Percentiles rank a stretch among this genome's conserved stretches.
phyloP scores from a whole-genome alignment of 2,329 filamentous ascomycete species.

The Cladosporium sp. region DNA sequence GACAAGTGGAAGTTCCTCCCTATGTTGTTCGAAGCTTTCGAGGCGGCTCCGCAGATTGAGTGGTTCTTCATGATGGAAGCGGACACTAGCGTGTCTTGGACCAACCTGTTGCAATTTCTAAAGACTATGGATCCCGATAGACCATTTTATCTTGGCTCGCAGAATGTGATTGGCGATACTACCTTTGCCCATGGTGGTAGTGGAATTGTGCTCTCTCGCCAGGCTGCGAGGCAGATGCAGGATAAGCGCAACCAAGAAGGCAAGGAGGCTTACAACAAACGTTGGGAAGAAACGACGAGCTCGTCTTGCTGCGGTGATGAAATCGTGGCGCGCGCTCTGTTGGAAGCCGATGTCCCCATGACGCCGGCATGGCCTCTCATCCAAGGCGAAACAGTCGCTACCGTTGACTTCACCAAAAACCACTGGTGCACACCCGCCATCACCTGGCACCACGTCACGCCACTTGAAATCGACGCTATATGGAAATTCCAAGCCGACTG shows the following conservation, averaged over 20 bases:
- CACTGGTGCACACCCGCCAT: conserved; percentile 44
- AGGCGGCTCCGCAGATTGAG: conserved; percentile 40
- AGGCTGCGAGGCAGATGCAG: conserved; percentile 33
- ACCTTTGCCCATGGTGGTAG: conserved; percentile 42
- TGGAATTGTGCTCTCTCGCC: conserved; percentile 43
- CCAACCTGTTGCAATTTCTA: conserved; percentile 46
- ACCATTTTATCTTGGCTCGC: conserved; percentile 48
- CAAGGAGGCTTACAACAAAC: conserved; percentile 29
- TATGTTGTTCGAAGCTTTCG: conserved; percentile 50
- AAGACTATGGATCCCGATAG: conserved; percentile 41
- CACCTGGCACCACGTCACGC: conserved; percentile 34
- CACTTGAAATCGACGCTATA: conserved; percentile 18
- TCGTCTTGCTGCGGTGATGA: conserved; percentile 53
- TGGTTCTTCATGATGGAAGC: conserved; percentile 57
- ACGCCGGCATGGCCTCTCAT: conserved; percentile 42
- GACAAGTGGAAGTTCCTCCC: conserved; percentile 58
- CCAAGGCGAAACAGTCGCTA: conserved; percentile 40
- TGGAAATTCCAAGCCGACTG: conserved; percentile 32
- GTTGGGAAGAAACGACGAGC: conserved; percentile 41
- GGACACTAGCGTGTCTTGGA: conserved; percentile 49
- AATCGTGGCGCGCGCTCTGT: conserved; percentile 47
- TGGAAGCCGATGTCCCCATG: conserved; percentile 42
- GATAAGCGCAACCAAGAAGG: conserved; percentile 40
- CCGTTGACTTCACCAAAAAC: conserved; percentile 38
- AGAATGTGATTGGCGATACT: conserved; percentile 33